These are phyloP conservation scores for Adenanthera pavonina DNA, from an alignment of 306 rosid species.

Conservation along the genomic window DNA sequence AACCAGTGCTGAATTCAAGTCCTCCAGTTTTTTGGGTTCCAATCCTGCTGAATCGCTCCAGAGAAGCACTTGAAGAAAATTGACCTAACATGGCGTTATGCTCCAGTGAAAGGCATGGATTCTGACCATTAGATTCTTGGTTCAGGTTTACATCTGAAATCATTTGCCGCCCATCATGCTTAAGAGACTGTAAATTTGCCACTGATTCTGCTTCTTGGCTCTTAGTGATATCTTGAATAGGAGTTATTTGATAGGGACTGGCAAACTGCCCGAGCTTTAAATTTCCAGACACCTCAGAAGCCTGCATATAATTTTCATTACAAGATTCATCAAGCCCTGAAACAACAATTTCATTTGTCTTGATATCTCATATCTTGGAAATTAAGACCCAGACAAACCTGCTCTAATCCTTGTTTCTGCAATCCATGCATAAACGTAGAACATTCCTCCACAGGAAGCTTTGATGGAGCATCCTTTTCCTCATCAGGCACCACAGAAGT, in stretches of 20 bases:
- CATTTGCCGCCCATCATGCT: constrained; percentile 44
- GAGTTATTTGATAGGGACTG: constrained; percentile 39
- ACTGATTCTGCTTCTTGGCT: constrained; percentile 44
- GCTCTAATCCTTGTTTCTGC: constrained; percentile 45
- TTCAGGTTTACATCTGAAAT: constrained; percentile 35
- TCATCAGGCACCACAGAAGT: constrained; percentile 52
- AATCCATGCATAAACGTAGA: constrained; percentile 41
- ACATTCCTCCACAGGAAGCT: constrained; percentile 43
- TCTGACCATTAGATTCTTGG: constrained; percentile 33
- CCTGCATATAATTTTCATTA: constrained; percentile 48
- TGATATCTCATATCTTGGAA: constrained; percentile 40
- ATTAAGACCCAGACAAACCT: constrained; percentile 38
- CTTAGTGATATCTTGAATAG: constrained; percentile 38
- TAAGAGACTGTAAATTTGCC: constrained; percentile 42
- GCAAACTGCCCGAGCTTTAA: constrained; percentile 35
- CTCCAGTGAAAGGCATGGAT: constrained; percentile 26
- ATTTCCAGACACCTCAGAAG: constrained; percentile 47
- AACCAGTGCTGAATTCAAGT: constrained; percentile 41
- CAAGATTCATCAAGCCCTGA: constrained; percentile 34
- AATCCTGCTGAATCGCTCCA: constrained; percentile 36
- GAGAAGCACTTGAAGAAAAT: constrained; percentile 34
- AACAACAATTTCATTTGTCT: constrained; percentile 38
- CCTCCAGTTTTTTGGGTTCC: constrained; percentile 41
- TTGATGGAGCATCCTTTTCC: constrained; percentile 43
- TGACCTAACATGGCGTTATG: constrained; percentile 35